Percentiles rank a stretch among this genome's conserved stretches.
These are phyloP conservation scores for Pyrus betulifolia DNA, from an alignment of 306 rosid genomes.

Conservation along the genomic window DNA sequence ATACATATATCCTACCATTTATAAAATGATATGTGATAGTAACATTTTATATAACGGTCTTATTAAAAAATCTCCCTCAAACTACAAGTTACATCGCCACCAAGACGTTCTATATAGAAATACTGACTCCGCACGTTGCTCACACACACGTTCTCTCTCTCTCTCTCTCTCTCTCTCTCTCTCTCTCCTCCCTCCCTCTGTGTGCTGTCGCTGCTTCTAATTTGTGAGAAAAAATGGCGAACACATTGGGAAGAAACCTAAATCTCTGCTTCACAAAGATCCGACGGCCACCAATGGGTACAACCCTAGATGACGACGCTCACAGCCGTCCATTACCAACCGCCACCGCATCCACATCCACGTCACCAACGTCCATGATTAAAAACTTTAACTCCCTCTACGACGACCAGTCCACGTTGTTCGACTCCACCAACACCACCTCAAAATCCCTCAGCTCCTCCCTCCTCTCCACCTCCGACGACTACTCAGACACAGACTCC, in stretches of 20 bases:
- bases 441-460: slow-evolving; percentile 25
- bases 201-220: background rate
- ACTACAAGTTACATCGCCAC: background rate
- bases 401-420: slow-evolving; percentile 27
- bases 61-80: background rate
- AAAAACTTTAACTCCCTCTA: slow-evolving; percentile 86
- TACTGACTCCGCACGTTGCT: background rate
- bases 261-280: slow-evolving; percentile 64
- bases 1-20: no score
- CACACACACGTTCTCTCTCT: background rate
- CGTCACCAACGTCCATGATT: slow-evolving; percentile 27
- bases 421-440: slow-evolving; percentile 11
- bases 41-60: no score
- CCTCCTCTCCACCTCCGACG: slow-evolving; percentile 13
- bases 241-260: slow-evolving; percentile 35
- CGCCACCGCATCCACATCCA: background rate
- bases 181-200: background rate
- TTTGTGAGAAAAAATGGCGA: slow-evolving; percentile 33
- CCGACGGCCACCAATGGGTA: slow-evolving; percentile 26
- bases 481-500: background rate
- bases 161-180: background rate
- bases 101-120: background rate
- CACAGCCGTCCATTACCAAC: slow-evolving; percentile 14
- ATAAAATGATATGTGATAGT: no score
- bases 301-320: slow-evolving; percentile 15